Evolutionary conservation across 2,329 filamentous ascomycete species (phyloP).

Genomic region (Arthrocladium fulminans): DNA sequence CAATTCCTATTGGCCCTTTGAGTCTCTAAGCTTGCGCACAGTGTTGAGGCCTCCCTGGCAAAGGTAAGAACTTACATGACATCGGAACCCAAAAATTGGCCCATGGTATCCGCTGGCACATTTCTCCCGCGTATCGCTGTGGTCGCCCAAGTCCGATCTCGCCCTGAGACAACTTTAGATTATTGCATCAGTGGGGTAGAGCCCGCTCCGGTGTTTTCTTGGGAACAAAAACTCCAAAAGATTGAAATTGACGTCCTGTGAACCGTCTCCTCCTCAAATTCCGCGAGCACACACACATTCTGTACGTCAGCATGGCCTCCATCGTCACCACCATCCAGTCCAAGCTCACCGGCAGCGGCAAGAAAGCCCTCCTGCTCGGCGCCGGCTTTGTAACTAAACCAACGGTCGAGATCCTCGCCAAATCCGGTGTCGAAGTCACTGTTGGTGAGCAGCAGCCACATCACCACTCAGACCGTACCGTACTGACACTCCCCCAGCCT

Average conservation of each 20-base stretch:
- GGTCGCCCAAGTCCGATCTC: slow-evolving; percentile 5
- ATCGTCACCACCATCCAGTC: slow-evolving; percentile 17
- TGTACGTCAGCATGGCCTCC: slow-evolving; percentile 12
- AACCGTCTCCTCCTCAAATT: neutral
- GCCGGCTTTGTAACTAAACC: slow-evolving; percentile 47
- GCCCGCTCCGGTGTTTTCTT: neutral
- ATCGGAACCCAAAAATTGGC: too few relatives aligned
- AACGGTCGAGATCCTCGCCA: slow-evolving; percentile 54
- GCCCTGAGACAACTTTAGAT: neutral
- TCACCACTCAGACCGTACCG: slow-evolving; percentile 2
- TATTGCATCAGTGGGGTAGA: slow-evolving; percentile 10
- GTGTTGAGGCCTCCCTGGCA: too few relatives aligned
- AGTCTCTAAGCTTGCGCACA: too few relatives aligned
- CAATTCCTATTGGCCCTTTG: too few relatives aligned
- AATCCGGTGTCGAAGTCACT: slow-evolving; percentile 55
- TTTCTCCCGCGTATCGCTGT: neutral
- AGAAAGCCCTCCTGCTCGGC: slow-evolving; percentile 21
- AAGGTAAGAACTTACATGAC: too few relatives aligned
- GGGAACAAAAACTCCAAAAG: neutral
- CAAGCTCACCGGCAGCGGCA: slow-evolving; percentile 10
- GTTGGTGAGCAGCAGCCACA: slow-evolving; percentile 45
- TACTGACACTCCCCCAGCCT: slow-evolving; percentile 46
- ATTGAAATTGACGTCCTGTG: neutral
- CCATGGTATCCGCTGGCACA: neutral
- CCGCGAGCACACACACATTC: neutral